phyloP scores from a whole-genome alignment of 108 stramenopile genomes.

The Fragilariopsis cylindrus region DNA sequence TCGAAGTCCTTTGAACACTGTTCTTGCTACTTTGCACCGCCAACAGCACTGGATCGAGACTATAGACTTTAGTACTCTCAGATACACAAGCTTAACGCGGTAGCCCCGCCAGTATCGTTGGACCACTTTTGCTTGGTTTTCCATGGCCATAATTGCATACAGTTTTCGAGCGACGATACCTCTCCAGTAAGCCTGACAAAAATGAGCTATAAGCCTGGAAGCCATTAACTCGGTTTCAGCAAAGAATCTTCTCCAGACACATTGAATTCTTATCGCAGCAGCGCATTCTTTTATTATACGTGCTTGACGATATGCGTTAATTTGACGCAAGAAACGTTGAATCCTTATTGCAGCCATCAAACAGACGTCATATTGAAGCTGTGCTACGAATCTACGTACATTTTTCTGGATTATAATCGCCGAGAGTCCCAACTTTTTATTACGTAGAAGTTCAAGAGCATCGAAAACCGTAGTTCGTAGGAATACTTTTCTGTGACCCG shows the following conservation, averaged over 20 bases:
- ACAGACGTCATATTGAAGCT: slow-evolving; percentile 24
- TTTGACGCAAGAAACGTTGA: slow-evolving; percentile 42
- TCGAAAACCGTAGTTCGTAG: slow-evolving; percentile 79
- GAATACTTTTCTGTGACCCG: slow-evolving; percentile 89
- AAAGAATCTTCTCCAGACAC: slow-evolving; percentile 35
- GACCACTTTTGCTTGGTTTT: slow-evolving; percentile 39
- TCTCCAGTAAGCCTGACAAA: slow-evolving; percentile 56
- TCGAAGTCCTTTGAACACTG: slow-evolving; percentile 34
- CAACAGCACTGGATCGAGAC: slow-evolving; percentile 47
- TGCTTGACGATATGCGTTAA: slow-evolving; percentile 27
- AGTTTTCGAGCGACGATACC: slow-evolving; percentile 44
- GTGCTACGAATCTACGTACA: slow-evolving; percentile 45
- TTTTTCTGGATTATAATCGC: slow-evolving; percentile 55
- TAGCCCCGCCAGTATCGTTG: slow-evolving; percentile 43
- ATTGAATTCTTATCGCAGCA: slow-evolving; percentile 59
- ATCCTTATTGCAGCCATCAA: slow-evolving; percentile 27
- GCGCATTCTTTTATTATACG: slow-evolving; percentile 22
- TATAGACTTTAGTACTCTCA: slow-evolving; percentile 22
- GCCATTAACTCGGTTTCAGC: slow-evolving; percentile 41
- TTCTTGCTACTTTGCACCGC: slow-evolving; percentile 38
- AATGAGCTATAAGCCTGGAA: slow-evolving; percentile 44
- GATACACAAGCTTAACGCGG: slow-evolving; percentile 7
- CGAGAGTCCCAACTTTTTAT: slow-evolving; percentile 35
- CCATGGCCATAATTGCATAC: slow-evolving; percentile 35
- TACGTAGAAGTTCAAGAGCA: slow-evolving; percentile 69